Percentiles rank a stretch among this genome's conserved stretches.
phyloP scores from a whole-genome alignment of 208 protist genomes.

The Trypanosoma theileri region DNA sequence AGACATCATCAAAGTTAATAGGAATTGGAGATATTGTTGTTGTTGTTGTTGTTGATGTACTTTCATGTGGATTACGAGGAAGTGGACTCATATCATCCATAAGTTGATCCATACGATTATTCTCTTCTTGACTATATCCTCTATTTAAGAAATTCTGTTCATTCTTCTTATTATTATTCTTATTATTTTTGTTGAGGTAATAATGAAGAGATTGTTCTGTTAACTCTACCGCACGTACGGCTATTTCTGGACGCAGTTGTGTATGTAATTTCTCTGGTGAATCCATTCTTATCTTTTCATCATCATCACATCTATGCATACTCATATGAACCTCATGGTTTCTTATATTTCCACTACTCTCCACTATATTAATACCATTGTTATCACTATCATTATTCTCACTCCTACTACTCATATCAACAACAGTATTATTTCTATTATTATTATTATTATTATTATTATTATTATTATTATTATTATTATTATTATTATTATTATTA shows the following conservation, averaged over 20 bases:
- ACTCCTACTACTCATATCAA: neutral
- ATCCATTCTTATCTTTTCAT: constrained; percentile 5
- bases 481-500: no score
- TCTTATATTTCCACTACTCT: no score
- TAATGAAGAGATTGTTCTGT: constrained; percentile 13
- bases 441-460: no score
- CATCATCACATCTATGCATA: no score
- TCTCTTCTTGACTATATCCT: constrained; percentile 5
- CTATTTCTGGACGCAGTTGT: constrained; percentile 12
- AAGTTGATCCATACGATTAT: neutral
- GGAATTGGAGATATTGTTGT: neutral
- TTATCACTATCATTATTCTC: neutral
- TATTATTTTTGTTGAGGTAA: neutral
- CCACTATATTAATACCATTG: neutral
- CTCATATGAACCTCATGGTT: no score
- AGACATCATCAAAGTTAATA: constrained; percentile 18
- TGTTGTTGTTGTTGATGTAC: neutral
- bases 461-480: no score
- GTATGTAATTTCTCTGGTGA: constrained; percentile 13
- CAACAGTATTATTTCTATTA: no score
- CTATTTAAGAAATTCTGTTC: no score
- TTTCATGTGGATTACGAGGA: constrained; percentile 9
- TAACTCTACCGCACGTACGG: neutral
- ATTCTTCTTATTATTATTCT: neutral
- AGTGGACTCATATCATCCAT: constrained; percentile 19